Evolutionary conservation across 306 rosid species (phyloP), one percentile per base, ranked within the genome.

Genomic region (Sophora flavescens): DNA sequence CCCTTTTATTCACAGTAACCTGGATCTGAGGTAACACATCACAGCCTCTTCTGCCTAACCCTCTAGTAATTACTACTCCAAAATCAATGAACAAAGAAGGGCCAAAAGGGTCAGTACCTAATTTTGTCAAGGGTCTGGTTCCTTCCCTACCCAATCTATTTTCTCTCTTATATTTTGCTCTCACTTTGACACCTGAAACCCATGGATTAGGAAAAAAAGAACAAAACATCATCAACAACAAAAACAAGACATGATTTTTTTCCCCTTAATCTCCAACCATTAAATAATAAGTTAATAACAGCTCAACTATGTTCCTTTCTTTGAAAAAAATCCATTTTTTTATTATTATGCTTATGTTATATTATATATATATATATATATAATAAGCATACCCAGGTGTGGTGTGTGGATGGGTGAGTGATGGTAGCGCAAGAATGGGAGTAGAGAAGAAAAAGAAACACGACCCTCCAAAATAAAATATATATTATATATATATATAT

Each of bases 21-120:
- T 86, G 93, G 96, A 93, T 90, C 98, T 88, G 86, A 87, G 97
- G 98, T 90, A 93, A 93, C 79, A 56, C 86, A 84, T 80, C 86
- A 75, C 75, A 75, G 80, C 88, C 90, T 76, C 93, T 83, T 76
- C 77, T 63, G 66, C 82, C 76, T 82, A 68, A 84, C 77, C 84
- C 68, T 44, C 87, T 78, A 83, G 76, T 78, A 76, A 70, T 83
- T 68, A 78, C 17, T 78, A 74, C 44, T 33, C 69, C 47, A 58
- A 74, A 65, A 57, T 75, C 48, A 80, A 86, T 68, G 80, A 84
- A 15, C 70, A 80, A 47, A 13, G 71, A 51, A 72, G 66, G n/a
- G n/a, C n/a, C n/a, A n/a, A n/a, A n/a, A n/a, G 80, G 76, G 85
- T 36, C 68, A 83, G 85, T 87, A 87, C 90, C 93, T 75, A 86